These are phyloP conservation scores for Eucalyptus albens DNA, from an alignment of 345 rosid species.

Conservation along the genomic window DNA sequence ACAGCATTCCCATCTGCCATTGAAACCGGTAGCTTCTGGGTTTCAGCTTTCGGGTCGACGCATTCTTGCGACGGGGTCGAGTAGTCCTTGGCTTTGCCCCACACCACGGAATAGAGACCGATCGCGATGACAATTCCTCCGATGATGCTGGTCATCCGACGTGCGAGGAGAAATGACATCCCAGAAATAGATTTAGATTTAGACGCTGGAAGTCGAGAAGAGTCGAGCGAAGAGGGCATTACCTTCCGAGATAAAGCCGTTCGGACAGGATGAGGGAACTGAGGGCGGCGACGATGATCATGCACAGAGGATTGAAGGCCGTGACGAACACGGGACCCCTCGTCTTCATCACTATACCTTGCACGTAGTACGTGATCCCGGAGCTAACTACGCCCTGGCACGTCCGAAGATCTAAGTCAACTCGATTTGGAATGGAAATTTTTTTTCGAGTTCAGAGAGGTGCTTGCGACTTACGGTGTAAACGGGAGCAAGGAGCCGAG, in stretches of 20 bases:
- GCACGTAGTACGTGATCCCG: conserved; percentile 62
- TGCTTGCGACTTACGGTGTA: conserved; percentile 21
- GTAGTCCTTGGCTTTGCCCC: conserved; percentile 62
- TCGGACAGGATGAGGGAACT: conserved; percentile 44
- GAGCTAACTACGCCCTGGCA: conserved; percentile 52
- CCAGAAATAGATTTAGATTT: background rate
- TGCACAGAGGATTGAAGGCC: conserved; percentile 71
- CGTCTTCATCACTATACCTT: conserved; percentile 63
- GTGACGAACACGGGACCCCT: conserved; percentile 77
- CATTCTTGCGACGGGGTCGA: background rate
- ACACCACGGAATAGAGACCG: conserved; percentile 48
- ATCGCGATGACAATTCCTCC: conserved; percentile 56
- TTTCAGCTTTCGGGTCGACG: background rate
- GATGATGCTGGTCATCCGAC: conserved; percentile 16
- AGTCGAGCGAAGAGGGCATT: no score
- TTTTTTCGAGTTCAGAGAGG: background rate
- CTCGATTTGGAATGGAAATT: background rate
- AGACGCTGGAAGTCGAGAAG: background rate
- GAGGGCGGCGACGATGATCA: conserved; percentile 52
- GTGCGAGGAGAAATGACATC: background rate
- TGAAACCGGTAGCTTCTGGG: conserved; percentile 25
- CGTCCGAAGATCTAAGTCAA: background rate
- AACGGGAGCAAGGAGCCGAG: conserved; percentile 59
- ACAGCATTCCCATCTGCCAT: background rate
- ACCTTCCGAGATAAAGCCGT: conserved; percentile 64